Evolutionary conservation across 2,329 filamentous ascomycete genomes (phyloP).

Genomic region (Colletotrichum sp.): DNA sequence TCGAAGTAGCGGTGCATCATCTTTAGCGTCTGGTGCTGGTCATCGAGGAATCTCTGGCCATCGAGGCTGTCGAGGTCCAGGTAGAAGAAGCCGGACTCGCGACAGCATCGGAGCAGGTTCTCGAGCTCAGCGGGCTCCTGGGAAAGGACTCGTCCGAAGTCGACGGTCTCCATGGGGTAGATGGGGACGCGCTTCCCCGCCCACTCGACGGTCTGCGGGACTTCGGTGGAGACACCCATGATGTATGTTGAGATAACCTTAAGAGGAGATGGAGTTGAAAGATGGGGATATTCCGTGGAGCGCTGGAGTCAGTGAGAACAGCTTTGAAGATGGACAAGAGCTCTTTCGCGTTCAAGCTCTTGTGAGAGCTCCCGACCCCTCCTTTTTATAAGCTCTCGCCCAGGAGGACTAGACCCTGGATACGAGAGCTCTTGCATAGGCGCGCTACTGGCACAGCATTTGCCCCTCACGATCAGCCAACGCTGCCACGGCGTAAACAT

Average conservation of each 20-base stretch:
- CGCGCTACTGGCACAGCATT: not conserved
- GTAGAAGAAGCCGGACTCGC: constrained; percentile 60
- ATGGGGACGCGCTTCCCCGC: constrained; percentile 54
- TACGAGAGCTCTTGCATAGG: not conserved
- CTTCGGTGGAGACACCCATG: constrained; percentile 19
- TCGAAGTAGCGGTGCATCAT: constrained; percentile 63
- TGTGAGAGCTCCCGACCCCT: not conserved
- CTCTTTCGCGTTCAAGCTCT: not conserved
- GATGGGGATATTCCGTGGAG: not conserved
- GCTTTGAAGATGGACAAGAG: not conserved
- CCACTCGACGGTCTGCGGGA: constrained; percentile 51
- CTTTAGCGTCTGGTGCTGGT: constrained; percentile 55
- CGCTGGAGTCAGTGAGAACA: not conserved
- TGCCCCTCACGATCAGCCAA: constrained; percentile 7
- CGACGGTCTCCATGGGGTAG: constrained; percentile 56
- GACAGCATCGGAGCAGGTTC: constrained; percentile 53
- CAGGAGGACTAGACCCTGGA: not conserved
- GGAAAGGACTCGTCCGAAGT: constrained; percentile 56
- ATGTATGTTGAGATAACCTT: not conserved
- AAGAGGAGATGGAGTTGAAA: not conserved
- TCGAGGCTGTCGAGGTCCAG: constrained; percentile 58
- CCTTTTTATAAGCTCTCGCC: constrained; percentile 7
- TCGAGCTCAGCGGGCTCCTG: constrained; percentile 59
- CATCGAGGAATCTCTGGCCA: constrained; percentile 55
- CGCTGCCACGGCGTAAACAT: not conserved